phyloP scores from a whole-genome alignment of 306 rosid species.

The Cyclanthera cordifolia region DNA sequence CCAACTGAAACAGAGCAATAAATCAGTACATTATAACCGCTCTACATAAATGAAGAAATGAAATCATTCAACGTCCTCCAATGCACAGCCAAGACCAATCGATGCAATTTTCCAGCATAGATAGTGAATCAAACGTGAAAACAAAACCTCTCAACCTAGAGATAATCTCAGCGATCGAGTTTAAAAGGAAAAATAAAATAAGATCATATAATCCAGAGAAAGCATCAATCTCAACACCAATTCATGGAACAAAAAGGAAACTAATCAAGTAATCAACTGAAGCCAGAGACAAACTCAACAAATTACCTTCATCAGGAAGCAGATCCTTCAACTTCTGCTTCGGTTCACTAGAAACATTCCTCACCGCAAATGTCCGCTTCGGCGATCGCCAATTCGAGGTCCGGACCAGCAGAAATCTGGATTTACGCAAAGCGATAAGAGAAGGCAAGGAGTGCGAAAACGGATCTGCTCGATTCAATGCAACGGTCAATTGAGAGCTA shows the following conservation, averaged over 20 bases:
- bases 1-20: background rate
- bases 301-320: conserved; percentile 36
- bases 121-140: background rate
- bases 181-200: background rate
- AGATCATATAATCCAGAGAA: background rate
- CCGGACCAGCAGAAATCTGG: conserved; percentile 33
- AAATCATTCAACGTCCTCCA: background rate
- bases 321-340: conserved; percentile 36
- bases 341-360: conserved; percentile 42
- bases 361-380: conserved; percentile 28
- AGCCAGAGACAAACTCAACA: background rate
- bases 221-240: background rate
- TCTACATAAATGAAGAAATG: background rate
- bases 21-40: background rate
- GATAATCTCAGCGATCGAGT: background rate
- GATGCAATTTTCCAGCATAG: background rate
- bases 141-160: background rate
- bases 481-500: conserved; percentile 40
- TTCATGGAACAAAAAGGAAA: background rate
- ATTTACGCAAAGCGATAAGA: conserved; percentile 26
- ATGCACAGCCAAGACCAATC: background rate
- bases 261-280: background rate
- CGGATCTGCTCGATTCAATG: conserved; percentile 21
- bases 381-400: conserved; percentile 19
- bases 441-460: conserved; percentile 25